A percentile compares a stretch with the other conserved stretches of the same genome.
Conservation (phyloP, 805 yeast species). For the Candida mattraensis region DNA sequence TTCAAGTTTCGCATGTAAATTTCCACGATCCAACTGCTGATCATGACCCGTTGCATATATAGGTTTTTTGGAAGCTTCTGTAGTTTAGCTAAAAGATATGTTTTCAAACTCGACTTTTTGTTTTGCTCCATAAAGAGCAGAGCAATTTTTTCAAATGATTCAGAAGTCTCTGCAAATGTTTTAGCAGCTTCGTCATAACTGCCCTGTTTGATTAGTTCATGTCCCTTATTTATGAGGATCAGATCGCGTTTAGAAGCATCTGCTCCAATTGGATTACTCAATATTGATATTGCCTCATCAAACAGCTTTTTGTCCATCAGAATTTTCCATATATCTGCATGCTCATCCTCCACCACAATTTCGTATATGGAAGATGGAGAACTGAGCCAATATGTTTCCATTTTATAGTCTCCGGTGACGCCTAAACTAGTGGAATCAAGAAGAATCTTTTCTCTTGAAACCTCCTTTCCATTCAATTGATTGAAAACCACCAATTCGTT, state of each 20-base stretch:
- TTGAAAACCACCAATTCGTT: slow-evolving; percentile 46
- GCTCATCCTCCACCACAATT: slow-evolving; percentile 66
- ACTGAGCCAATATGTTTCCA: slow-evolving; percentile 74
- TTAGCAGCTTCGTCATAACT: slow-evolving; percentile 46
- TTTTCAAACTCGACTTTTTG: slow-evolving; percentile 43
- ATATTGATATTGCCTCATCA: slow-evolving; percentile 61
- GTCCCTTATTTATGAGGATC: slow-evolving; percentile 56
- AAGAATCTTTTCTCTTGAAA: slow-evolving; percentile 35
- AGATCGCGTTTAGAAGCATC: slow-evolving; percentile 44
- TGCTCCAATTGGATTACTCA: slow-evolving; percentile 30
- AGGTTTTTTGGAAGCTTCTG: slow-evolving; percentile 28
- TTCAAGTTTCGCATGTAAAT: slow-evolving; percentile 49
- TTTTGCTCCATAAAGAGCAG: slow-evolving; percentile 48
- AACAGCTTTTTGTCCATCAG: slow-evolving; percentile 52
- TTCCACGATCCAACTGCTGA: slow-evolving; percentile 70
- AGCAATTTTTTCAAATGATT: slow-evolving; percentile 70
- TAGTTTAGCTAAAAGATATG: slow-evolving; percentile 47
- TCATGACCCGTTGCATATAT: slow-evolving; percentile 47
- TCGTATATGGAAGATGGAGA: slow-evolving; percentile 66
- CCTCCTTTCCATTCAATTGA: slow-evolving; percentile 49
- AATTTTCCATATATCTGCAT: slow-evolving; percentile 71
- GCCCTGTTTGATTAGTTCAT: slow-evolving; percentile 37
- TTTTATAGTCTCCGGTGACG: slow-evolving; percentile 47
- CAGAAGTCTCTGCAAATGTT: slow-evolving; percentile 60
- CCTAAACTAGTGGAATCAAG: slow-evolving; percentile 35